Evolutionary conservation across 257 asterid species (phyloP), one percentile per base, ranked within the genome.

Genomic region (Solanum tacnaense): DNA sequence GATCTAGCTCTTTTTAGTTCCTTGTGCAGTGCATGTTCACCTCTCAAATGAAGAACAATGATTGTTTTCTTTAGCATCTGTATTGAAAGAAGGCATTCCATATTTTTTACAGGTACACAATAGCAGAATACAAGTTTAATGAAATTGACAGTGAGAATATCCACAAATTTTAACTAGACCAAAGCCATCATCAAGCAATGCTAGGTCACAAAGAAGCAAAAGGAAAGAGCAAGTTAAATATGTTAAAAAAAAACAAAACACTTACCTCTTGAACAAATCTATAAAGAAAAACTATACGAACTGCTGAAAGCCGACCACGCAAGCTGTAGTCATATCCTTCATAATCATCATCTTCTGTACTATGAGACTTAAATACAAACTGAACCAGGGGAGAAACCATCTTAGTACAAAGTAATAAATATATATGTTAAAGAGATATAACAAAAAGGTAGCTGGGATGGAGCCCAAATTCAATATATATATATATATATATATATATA

Each of bases 241-340:
- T 81, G 85, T 81, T 23, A 9, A 39, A 52, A 71, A 34, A 35
- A 71, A 46, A 71, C 60, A 52, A 76, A 88, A 52, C 52, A 79
- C 87, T 88, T 92, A 97, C 99, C 99, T 97, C 99, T 92, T 95
- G 98, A 86, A 97, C 93, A 85, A 97, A 97, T 92, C 98, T 94
- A 92, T 97, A 93, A 56, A 97, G 99, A 87, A 97, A 96, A 88
- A 97, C 96, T 91, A 96, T 94, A 89, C 99, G 99, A 89, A 97
- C 98, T 86, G 99, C 99, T 90, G 99, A 96, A 82, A 97, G 98
- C 78, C 93, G 98, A 83, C 99, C 98, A 87, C 90, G 89, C 95
- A 97, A 92, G 94, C 99, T 96, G 89, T 93, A 97, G 89, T 92
- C 96, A 88, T 94, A 96, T 83, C 99, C 99, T 90, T 96, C 98